phyloP scores from a whole-genome alignment of 305 asterid genomes.

The Caryopteris hybrid region DNA sequence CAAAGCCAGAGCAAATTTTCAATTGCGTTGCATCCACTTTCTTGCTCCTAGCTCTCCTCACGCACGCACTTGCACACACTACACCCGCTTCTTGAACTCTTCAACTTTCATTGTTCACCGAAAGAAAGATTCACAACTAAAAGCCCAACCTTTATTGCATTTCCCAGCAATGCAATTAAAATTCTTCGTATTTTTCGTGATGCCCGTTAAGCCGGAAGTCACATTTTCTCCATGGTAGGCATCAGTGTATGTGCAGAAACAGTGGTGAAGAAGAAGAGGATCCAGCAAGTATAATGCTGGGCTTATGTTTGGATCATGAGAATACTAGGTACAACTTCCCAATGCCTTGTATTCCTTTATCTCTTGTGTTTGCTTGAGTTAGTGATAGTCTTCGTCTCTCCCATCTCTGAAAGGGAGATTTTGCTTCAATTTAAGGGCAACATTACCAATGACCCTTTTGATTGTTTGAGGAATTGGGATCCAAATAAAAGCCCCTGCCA shows the following conservation, averaged over 20 bases:
- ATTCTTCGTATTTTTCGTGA: conserved; percentile 11
- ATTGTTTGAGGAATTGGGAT: conserved; percentile 71
- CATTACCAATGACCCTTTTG: conserved; percentile 75
- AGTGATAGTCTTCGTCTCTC: conserved; percentile 30
- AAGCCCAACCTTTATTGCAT: conserved; percentile 6
- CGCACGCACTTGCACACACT: not conserved
- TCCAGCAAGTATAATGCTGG: conserved; percentile 72
- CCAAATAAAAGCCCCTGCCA: conserved; percentile 51
- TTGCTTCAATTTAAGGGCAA: conserved; percentile 84
- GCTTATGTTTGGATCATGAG: conserved; percentile 56
- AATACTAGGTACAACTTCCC: conserved; percentile 55
- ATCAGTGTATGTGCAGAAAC: conserved; percentile 23
- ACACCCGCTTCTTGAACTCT: conserved; percentile 25
- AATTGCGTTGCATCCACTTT: not conserved
- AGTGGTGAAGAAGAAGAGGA: conserved; percentile 40
- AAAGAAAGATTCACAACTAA: not conserved
- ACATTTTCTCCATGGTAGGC: conserved; percentile 16
- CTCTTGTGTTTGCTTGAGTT: conserved; percentile 37
- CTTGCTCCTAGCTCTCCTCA: not conserved
- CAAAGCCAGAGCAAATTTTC: conserved; percentile 43
- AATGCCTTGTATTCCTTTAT: conserved; percentile 41
- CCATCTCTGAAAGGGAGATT: conserved; percentile 82
- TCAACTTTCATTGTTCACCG: conserved; percentile 20
- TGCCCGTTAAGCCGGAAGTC: not conserved
- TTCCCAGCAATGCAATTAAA: conserved; percentile 29